These are phyloP conservation scores for Rusavskia elegans DNA, from an alignment of 495 filamentous ascomycete species.

Conservation along the genomic window DNA sequence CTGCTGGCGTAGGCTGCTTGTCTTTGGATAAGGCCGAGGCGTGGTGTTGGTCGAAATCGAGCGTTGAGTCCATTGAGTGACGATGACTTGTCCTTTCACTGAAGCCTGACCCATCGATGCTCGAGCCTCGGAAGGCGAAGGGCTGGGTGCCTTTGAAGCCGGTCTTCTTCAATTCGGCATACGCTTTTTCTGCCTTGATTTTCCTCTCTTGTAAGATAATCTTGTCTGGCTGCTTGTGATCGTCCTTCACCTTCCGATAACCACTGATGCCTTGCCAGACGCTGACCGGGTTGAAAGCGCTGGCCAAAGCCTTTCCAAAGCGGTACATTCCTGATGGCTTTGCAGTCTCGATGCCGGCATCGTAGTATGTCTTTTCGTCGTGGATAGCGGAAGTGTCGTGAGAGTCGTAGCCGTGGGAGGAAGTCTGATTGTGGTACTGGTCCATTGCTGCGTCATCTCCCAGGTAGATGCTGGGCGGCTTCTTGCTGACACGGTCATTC, in stretches of 20 bases:
- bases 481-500: constrained; percentile 56
- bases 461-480: constrained; percentile 47
- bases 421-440: constrained; percentile 1
- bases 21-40: constrained; percentile 4
- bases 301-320: constrained; percentile 41
- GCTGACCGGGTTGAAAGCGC: constrained; percentile 37
- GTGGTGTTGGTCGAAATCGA: constrained; percentile 12
- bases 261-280: constrained; percentile 25
- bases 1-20: constrained; percentile 1
- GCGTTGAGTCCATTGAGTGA: neutral
- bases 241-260: constrained; percentile 20
- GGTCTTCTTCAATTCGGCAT: constrained; percentile 43
- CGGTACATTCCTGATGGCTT: constrained; percentile 36
- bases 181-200: constrained; percentile 36
- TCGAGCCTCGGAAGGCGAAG: neutral
- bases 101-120: constrained; percentile 2
- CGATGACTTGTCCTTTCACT: constrained; percentile 1
- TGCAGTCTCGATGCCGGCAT: constrained; percentile 9
- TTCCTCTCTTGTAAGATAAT: constrained; percentile 22
- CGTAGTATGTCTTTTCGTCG: constrained; percentile 1
- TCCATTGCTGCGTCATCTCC: constrained; percentile 25
- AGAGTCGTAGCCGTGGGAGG: neutral
- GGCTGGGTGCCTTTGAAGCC: constrained; percentile 33
- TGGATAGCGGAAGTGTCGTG: neutral
- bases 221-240: constrained; percentile 17